Base-by-base conservation (phyloP, 2,329 filamentous ascomycete species). In the Blastomyces parvus region DNA sequence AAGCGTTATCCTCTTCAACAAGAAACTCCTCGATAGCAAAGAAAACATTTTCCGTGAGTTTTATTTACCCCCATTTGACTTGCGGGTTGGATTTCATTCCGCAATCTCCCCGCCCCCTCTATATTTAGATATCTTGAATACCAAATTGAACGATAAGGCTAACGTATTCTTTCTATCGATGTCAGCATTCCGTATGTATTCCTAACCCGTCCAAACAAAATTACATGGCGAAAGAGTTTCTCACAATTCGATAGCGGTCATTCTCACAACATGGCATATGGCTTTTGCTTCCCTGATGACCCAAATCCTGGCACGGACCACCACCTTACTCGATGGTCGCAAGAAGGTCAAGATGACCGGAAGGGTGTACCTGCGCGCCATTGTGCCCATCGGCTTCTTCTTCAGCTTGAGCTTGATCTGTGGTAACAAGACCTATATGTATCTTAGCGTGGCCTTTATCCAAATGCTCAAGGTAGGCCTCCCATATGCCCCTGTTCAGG, bases 291-390 rank as follows among this genome's bases (percentile, higher is more conserved):
- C 92, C 44, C 75, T 96, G 74, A 93, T 96, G 84, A 99, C 94
- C 68, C 94, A 97, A 79, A 74, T 96, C 69, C 85, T 99, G 75
- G 91, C 94, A 60, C 89, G 90, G 72, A 95, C 90, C 74, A 97
- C 93, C 52, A 88, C 82, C 48, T 81, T 96, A 62, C 89, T 99
- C 67, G 94, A 99, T 80, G 92, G 91, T 69, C 88, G 94, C 72
- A 96, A 97, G 81, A 90, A 88, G 53, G 91, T 97, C 65, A 96
- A 96, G 81, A 97, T 99, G 93, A 97, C 90, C 36, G 90, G 91
- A 69, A 88, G 88, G 67, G 87, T 97, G 71, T 97, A 97, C 77
- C 81, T 97, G 65, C 88, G 91, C 70, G 91, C 92, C 55, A 96
- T 97, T 69, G 88, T 97, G 46, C 93, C 93, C 63, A 97, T 97